A percentile compares a stretch with the other conserved stretches of the same genome.
These are phyloP conservation scores for Hyphodiscus sp. DNA, from an alignment of 2,329 filamentous ascomycete species.

Conservation along the genomic window DNA sequence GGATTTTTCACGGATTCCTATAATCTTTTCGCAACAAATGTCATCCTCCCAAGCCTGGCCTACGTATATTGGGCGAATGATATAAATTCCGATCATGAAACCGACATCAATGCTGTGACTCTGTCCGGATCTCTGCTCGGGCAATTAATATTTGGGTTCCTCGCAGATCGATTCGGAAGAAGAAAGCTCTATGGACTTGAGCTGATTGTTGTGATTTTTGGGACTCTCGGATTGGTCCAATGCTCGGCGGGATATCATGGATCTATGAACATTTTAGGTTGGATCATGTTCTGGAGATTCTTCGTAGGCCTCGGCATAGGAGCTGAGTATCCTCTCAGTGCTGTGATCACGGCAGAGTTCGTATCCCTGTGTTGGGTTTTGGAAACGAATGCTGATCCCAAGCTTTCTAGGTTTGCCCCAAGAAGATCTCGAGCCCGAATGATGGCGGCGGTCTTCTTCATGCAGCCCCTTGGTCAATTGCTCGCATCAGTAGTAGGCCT, in stretches of 20 bases:
- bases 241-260: constrained; percentile 52
- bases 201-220: constrained; percentile 59
- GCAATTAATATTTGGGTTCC: constrained; percentile 68
- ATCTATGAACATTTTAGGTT: constrained; percentile 49
- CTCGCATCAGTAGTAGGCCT: constrained; percentile 62
- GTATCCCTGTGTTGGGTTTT: constrained; percentile 14
- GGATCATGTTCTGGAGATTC: constrained; percentile 68
- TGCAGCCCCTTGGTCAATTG: constrained; percentile 75
- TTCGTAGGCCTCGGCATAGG: constrained; percentile 72
- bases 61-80: constrained; percentile 47
- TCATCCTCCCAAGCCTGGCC: constrained; percentile 64
- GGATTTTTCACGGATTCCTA: constrained; percentile 82
- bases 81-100: constrained; percentile 49
- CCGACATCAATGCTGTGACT: constrained; percentile 73
- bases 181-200: constrained; percentile 78
- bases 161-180: constrained; percentile 69
- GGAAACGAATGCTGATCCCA: not conserved
- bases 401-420: constrained; percentile 55
- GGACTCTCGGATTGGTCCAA: constrained; percentile 39
- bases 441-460: constrained; percentile 76
- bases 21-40: constrained; percentile 71
- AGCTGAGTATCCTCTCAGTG: constrained; percentile 71
- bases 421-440: constrained; percentile 75
- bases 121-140: constrained; percentile 74
- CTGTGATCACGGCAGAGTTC: constrained; percentile 63